phyloP scores from a whole-genome alignment of 2,329 filamentous ascomycete genomes.

The Fusarium scirpi region DNA sequence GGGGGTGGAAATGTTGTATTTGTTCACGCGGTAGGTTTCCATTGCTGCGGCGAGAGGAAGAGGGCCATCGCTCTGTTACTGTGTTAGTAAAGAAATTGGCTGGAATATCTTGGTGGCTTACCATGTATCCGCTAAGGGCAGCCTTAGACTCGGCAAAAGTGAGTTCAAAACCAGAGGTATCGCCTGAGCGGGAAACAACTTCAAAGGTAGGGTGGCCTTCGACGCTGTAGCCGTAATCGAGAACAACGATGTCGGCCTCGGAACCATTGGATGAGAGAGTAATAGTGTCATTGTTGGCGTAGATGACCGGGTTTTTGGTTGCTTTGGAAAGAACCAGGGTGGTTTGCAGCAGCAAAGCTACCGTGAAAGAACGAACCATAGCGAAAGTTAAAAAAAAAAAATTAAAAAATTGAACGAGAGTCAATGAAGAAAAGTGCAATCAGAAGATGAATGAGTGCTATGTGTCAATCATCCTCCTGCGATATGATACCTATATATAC shows the following conservation, averaged over 20 bases:
- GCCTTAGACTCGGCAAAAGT: background rate
- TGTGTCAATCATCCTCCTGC: too few relatives aligned
- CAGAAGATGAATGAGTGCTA: background rate
- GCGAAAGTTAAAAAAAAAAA: accelerated
- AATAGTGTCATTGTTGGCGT: background rate
- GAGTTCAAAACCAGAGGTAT: background rate
- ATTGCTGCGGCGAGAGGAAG: constrained; percentile 6
- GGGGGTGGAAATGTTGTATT: background rate
- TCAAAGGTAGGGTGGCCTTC: background rate
- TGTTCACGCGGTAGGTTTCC: background rate
- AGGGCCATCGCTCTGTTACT: background rate
- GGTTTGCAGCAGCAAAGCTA: background rate
- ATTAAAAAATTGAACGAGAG: background rate
- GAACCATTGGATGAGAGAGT: background rate
- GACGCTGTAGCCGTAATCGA: background rate
- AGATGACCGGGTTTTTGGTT: accelerated
- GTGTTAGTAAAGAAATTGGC: background rate
- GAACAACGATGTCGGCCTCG: background rate
- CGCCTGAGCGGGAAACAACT: background rate
- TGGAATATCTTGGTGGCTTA: accelerated
- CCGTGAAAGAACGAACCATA: background rate
- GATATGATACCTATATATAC: background rate
- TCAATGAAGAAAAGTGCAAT: background rate
- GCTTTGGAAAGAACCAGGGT: background rate
- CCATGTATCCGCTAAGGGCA: background rate